Evolutionary conservation across 495 filamentous ascomycete genomes (phyloP).

Genomic region (Glutinoglossum americanum): DNA sequence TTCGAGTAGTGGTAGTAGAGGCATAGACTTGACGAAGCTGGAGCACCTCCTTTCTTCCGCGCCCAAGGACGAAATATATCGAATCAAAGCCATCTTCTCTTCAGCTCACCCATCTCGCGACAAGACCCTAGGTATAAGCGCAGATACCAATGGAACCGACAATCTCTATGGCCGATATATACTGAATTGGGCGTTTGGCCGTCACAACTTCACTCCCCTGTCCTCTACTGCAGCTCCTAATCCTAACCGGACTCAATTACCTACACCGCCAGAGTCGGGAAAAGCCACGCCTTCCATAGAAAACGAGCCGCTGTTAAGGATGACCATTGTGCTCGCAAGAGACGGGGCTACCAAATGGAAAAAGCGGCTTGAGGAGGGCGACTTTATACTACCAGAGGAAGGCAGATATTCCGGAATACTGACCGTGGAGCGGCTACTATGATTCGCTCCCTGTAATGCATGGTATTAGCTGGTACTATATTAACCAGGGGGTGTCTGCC

Average conservation of each 20-base stretch:
- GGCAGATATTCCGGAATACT: not conserved
- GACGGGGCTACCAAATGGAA: conserved; percentile 80
- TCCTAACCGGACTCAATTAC: conserved; percentile 14
- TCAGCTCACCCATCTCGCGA: conserved; percentile 28
- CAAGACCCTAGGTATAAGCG: conserved; percentile 18
- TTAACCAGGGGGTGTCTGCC: too few relatives aligned
- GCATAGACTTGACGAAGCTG: conserved; percentile 41
- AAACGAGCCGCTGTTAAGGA: conserved; percentile 30
- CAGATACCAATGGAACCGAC: conserved; percentile 6
- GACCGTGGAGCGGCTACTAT: not conserved
- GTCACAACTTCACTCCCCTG: conserved; percentile 69
- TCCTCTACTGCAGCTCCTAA: conserved; percentile 15
- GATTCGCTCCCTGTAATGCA: not conserved
- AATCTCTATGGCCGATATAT: conserved; percentile 35
- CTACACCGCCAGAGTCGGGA: conserved; percentile 11
- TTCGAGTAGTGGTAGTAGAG: not conserved
- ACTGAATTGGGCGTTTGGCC: conserved; percentile 92
- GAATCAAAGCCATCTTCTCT: conserved; percentile 77
- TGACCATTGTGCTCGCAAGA: conserved; percentile 70
- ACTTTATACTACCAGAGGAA: conserved; percentile 6
- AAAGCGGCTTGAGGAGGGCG: conserved; percentile 49
- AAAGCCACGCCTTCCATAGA: conserved; percentile 16
- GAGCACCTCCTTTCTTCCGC: conserved; percentile 42
- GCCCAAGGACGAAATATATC: conserved; percentile 80
- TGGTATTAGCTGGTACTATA: not conserved